Evolutionary conservation across 139 green algal genomes (phyloP).

Genomic region (Micractinium sp.): DNA sequence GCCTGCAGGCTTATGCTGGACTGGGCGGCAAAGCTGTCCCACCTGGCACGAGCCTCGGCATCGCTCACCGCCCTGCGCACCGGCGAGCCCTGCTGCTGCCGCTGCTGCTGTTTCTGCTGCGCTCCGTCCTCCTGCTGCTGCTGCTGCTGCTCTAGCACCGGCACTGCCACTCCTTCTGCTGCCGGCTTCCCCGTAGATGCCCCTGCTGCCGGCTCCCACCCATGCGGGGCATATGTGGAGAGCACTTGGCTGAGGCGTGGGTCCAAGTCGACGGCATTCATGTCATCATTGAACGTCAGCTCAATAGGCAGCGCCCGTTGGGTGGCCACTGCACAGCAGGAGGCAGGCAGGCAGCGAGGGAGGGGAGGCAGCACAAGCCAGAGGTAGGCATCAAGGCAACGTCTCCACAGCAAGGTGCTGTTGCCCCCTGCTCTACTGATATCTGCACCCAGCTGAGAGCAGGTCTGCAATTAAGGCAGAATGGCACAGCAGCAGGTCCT

Average conservation of each 20-base stretch:
- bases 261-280: neutral
- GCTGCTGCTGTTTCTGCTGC: neutral
- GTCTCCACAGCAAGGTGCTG: too few species aligned
- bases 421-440: too few species aligned
- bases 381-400: too few species aligned
- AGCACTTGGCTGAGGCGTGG: constrained; percentile 19
- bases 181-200: too few species aligned
- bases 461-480: neutral
- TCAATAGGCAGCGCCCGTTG: constrained; percentile 13
- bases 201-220: too few species aligned
- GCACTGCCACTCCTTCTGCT: too few species aligned
- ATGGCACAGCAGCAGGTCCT: neutral
- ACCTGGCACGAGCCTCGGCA: neutral
- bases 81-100: neutral
- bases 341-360: neutral
- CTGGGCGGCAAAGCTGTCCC: neutral
- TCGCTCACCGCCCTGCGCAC: neutral
- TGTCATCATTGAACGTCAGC: neutral
- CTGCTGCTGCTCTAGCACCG: neutral
- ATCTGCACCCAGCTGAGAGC: neutral
- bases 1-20: neutral
- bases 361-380: neutral
- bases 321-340: constrained; percentile 7
- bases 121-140: neutral
- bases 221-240: neutral